Base-by-base conservation (phyloP, 2,329 filamentous ascomycete species). In the Exophiala aquamarina region DNA sequence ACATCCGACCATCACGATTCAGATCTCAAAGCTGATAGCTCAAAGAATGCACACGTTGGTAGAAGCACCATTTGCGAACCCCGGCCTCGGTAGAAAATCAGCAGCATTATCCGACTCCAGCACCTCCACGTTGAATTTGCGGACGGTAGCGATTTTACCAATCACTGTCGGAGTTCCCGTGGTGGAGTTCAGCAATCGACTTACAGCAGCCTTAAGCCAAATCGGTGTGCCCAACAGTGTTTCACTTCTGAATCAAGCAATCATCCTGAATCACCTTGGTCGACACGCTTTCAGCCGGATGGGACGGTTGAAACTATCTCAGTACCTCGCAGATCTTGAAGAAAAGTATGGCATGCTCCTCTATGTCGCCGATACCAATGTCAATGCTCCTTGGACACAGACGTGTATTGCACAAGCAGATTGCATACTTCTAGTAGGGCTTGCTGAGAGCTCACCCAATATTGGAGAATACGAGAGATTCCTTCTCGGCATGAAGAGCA, bases 381-480 rank as follows among this genome's bases (percentile, higher is more conserved):
- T 97, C 60, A 97, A 95, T 60, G 89, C 94, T 2, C 91, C 92
- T 0, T 98, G 93, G 93, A 98, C 94, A 1, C 90, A 96, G 62
- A 97, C 93, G 0, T 98, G 94, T 65, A 96, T 98, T 56, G 86
- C 87, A 13, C 93, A 98, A 68, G 93, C 93, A 2, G 93, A 98
- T 68, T 96, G 91, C 58, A 96, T 98, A 55, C 76, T 98, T 6
- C 76, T 98, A 7, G 89, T 98, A 20, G 93, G 90, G 1, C 72
- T 97, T 11, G 93, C 91, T 1, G 93, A 97, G 64, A 86, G 86
- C 1, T 95, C 91, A 3, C 86, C 93, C 0, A 84, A 81, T 35
- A 93, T 97, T 56, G 93, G 93, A 33, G 94, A 98, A 65, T 98
- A 97, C 59, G 93, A 98, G 66, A 82, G 93, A 2, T 96, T 98